Percentiles rank a stretch among this genome's conserved stretches.
These are phyloP conservation scores for Perilla frutescens DNA, from an alignment of 257 asterid species.

Conservation along the genomic window DNA sequence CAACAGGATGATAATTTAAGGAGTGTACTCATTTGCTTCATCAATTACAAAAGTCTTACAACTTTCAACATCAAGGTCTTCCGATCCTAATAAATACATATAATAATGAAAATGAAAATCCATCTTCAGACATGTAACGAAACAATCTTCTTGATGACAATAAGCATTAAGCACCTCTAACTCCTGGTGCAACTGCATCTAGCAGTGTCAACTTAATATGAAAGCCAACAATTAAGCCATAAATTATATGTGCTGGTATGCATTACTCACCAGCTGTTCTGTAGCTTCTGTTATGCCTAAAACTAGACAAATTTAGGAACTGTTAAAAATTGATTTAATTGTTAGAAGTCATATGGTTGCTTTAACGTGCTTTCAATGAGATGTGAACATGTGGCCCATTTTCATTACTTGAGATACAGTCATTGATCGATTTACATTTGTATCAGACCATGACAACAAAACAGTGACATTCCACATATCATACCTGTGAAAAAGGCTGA, in stretches of 20 bases:
- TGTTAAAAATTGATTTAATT: slow-evolving; percentile 9
- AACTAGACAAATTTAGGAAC: neutral
- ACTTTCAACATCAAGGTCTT: neutral
- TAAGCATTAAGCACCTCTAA: neutral
- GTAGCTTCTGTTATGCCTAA: neutral
- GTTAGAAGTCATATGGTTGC: neutral
- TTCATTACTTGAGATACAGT: neutral
- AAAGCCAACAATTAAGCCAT: slow-evolving; percentile 7
- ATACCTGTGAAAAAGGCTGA: slow-evolving; percentile 88
- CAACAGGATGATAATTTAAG: neutral
- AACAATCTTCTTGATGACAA: slow-evolving; percentile 1
- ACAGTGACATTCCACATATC: neutral
- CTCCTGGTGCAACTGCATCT: neutral
- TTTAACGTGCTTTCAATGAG: neutral
- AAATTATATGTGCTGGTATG: neutral
- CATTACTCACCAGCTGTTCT: slow-evolving; percentile 4
- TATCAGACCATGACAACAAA: slow-evolving; percentile 16
- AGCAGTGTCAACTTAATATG: neutral
- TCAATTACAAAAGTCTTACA: neutral
- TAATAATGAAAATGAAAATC: neutral
- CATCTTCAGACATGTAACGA: neutral
- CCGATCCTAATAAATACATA: neutral
- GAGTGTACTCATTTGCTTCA: slow-evolving; percentile 5
- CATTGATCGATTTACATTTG: neutral
- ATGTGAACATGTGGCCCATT: neutral